phyloP scores from a whole-genome alignment of 2,329 filamentous ascomycete genomes.

The Cladosporium velox region DNA sequence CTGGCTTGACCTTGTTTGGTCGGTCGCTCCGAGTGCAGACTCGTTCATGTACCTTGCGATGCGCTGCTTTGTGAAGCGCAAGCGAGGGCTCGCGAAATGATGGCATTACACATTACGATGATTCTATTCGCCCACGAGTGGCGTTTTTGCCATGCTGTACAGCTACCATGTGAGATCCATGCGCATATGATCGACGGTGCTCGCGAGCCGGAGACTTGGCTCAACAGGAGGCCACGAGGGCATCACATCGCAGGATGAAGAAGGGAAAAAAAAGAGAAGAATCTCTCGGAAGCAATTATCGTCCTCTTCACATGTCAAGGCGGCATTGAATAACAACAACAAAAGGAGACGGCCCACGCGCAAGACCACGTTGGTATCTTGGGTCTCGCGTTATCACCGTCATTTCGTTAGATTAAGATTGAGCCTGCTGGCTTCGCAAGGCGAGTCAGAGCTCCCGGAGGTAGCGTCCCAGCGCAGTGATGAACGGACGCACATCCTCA shows the following conservation, averaged over 20 bases:
- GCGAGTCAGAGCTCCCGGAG: neutral
- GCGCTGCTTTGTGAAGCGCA: neutral
- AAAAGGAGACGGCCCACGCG: neutral
- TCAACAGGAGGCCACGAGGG: constrained; percentile 5
- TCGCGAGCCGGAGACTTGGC: neutral
- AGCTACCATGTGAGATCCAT: neutral
- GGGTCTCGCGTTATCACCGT: neutral
- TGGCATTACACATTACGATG: neutral
- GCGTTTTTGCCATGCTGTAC: neutral
- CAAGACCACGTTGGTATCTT: neutral
- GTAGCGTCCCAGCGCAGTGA: constrained; percentile 9
- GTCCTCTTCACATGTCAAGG: neutral
- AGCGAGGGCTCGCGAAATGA: neutral
- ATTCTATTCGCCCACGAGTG: neutral
- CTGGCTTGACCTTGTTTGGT: neutral
- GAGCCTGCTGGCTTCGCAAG: constrained; percentile 1
- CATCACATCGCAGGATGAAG: neutral
- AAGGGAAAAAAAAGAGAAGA: neutral
- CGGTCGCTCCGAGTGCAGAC: neutral
- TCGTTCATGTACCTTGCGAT: neutral
- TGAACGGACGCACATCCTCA: constrained; percentile 6
- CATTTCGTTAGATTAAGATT: constrained; percentile 8
- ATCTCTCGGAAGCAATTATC: neutral
- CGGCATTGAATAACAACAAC: neutral
- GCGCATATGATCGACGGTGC: constrained; percentile 6